Evolutionary conservation across 495 filamentous ascomycete genomes (phyloP), one percentile per base, ranked within the genome.

Genomic region (Penicillium canescens): DNA sequence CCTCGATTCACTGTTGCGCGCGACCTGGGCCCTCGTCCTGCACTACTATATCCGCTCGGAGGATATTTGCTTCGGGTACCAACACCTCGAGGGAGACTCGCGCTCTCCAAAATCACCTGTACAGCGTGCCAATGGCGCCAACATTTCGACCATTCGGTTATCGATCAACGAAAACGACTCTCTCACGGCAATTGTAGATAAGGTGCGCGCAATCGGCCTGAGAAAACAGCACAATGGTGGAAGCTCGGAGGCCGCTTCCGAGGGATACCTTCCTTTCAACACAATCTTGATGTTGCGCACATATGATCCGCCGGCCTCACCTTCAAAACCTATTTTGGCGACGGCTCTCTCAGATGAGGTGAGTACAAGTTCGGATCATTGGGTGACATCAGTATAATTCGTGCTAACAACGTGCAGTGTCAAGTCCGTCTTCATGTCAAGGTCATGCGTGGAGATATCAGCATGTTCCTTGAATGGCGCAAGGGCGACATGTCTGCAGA

Each of bases 21-120:
- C 80, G 16, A 76, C 73, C 6, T 86, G 83, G 83, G 78, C 73
- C 4, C 51, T 85, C 18, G 70, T 84, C 1, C 63, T 86, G 41
- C 66, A 77, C 42, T 72, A 67, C 36, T 85, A 85, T 61, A 79
- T 80, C 33, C 76, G 74, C 2, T 72, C 74, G 10, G 74, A 82
- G 36, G 72, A 81, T 50, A 73, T 85, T 20, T 79, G 73, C 46
- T 87, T 86, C 60, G 82, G 82, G 12, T 81, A 76, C 52, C 71
- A 74, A 48, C 57, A 67, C 55, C 61, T 69, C 46, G 67, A 63
- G 46, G 56, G 55, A 45, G 68, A 65, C 42, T 57, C 39, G 3
- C 50, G 47, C 24, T 50, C 60, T 10, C 54, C 50, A 34, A 50
- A 54, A 53, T 40, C 58, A 18, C 39, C 38, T 61, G 58, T 59